Evolutionary conservation across 495 filamentous ascomycete species (phyloP).

Genomic region (Penicillium egyptiacum): DNA sequence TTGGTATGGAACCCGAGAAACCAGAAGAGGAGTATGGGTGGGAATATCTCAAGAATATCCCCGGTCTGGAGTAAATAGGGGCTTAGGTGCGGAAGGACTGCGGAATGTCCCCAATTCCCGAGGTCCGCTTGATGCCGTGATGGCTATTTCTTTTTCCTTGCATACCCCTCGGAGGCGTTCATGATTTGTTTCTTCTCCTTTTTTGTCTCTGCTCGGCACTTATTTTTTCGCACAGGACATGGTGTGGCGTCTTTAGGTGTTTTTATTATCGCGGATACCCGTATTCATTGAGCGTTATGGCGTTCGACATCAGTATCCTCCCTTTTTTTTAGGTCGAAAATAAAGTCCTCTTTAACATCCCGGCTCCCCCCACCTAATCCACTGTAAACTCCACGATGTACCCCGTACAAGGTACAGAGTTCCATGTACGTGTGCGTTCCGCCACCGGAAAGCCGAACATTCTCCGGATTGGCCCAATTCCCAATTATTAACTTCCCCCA

Average conservation of each 20-base stretch:
- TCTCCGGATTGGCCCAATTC: constrained; percentile 5
- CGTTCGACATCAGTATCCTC: neutral
- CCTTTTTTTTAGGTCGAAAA: neutral
- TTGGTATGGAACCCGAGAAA: constrained; percentile 54
- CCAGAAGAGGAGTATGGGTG: constrained; percentile 55
- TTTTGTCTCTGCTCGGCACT: neutral
- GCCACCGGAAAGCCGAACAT: constrained; percentile 9
- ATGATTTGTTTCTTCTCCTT: neutral
- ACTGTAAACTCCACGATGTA: neutral
- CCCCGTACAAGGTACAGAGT: neutral
- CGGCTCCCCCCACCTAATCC: neutral
- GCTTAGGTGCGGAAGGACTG: constrained; percentile 1
- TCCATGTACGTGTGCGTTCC: too few relatives aligned
- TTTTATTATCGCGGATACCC: constrained; percentile 15
- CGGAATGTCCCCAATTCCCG: constrained; percentile 1
- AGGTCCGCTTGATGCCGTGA: constrained; percentile 16
- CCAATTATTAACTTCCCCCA: neutral
- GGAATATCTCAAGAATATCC: constrained; percentile 51
- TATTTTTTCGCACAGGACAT: neutral
- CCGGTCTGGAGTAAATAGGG: constrained; percentile 34
- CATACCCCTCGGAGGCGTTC: constrained; percentile 11
- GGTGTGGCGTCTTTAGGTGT: constrained; percentile 10
- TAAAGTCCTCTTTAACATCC: neutral
- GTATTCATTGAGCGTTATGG: constrained; percentile 3
- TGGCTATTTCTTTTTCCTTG: constrained; percentile 13